Evolutionary conservation across 169 alveolate species (phyloP).

Genomic region (Plasmodium coatneyi): DNA sequence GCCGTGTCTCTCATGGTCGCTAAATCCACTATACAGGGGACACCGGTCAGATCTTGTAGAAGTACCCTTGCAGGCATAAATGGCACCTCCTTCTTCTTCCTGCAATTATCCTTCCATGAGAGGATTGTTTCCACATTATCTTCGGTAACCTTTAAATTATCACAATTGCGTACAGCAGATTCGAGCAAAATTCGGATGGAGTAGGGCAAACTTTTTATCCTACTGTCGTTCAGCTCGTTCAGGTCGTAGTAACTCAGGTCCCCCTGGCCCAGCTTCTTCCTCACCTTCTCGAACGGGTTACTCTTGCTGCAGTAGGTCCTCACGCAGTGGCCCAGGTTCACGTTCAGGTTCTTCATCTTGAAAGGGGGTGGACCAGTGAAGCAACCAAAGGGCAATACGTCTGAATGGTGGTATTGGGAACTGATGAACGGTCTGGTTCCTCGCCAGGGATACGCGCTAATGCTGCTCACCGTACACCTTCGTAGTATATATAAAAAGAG

Average conservation of each 20-base stretch:
- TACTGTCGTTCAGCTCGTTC: constrained; percentile 80
- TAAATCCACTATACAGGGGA: constrained; percentile 96
- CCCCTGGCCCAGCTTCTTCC: constrained; percentile 4
- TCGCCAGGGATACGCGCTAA: background rate
- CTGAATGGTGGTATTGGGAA: background rate
- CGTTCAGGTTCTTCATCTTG: background rate
- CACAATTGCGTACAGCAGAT: constrained; percentile 96
- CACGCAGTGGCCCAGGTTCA: constrained; percentile 1
- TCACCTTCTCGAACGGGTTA: constrained; percentile 34
- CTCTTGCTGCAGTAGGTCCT: constrained; percentile 14
- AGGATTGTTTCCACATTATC: constrained; percentile 94
- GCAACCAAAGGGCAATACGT: background rate
- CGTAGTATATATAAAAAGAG: background rate
- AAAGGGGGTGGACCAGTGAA: background rate
- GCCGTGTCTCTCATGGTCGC: constrained; percentile 98
- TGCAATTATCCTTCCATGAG: constrained; percentile 89
- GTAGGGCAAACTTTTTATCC: constrained; percentile 89
- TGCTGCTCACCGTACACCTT: background rate
- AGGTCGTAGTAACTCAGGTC: constrained; percentile 37
- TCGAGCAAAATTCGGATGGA: constrained; percentile 94
- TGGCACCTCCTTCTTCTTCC: constrained; percentile 93
- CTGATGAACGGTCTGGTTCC: background rate
- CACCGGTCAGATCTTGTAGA: constrained; percentile 97
- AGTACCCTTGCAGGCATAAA: constrained; percentile 97
- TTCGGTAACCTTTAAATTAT: constrained; percentile 91